A percentile compares a stretch with the other conserved stretches of the same genome.
Conservation (phyloP, 139 green algal genomes). For the Micromonas commoda region DNA sequence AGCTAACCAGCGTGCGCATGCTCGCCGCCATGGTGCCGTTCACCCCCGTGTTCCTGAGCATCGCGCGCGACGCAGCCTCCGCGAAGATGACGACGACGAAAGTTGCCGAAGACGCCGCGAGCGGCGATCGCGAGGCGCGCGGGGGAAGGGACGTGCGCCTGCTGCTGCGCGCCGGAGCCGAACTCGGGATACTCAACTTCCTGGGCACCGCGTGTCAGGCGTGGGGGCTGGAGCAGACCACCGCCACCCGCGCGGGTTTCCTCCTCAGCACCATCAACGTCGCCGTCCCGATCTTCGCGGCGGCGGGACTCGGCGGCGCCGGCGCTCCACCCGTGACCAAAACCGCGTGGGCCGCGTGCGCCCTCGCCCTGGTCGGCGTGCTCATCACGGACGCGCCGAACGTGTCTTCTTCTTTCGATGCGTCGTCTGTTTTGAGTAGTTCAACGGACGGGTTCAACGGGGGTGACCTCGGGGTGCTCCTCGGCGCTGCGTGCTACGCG, state of each 20-base stretch:
- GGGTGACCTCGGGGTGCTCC: not conserved
- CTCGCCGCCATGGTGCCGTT: not conserved
- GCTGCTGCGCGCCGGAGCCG: not conserved
- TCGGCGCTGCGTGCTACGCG: constrained; percentile 11
- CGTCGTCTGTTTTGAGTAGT: not conserved
- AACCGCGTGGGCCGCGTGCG: constrained; percentile 17
- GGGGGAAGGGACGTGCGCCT: not conserved
- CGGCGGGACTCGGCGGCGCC: not conserved
- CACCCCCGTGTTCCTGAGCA: not conserved
- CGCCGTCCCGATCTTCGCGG: not conserved
- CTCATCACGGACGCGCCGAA: constrained; percentile 1
- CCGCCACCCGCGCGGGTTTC: constrained; percentile 2
- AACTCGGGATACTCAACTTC: constrained; percentile 4
- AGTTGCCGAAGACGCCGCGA: not conserved
- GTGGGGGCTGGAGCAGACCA: constrained; percentile 21
- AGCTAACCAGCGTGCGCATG: not conserved
- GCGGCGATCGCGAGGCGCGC: no score
- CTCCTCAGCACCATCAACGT: constrained; percentile 1
- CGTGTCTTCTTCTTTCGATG: constrained; percentile 16
- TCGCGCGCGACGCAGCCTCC: not conserved
- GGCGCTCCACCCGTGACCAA: no score
- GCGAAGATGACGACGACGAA: no score
- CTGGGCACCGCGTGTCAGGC: constrained; percentile 10
- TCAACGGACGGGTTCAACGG: not conserved
- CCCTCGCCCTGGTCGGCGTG: constrained; percentile 1